These are phyloP conservation scores for Linaria vulgaris DNA, from an alignment of 257 asterid genomes.

Conservation along the genomic window DNA sequence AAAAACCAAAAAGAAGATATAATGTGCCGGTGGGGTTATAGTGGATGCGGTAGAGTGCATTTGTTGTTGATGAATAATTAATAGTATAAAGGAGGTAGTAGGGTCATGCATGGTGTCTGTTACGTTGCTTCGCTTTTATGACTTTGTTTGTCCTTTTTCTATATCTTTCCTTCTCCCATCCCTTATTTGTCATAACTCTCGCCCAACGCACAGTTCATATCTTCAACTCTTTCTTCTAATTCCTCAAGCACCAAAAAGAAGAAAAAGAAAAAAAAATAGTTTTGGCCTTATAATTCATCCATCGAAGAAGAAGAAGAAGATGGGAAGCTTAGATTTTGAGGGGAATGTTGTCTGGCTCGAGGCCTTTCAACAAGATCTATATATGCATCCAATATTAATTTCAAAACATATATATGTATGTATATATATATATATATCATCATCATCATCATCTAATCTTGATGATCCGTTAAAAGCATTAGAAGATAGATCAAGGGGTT, in stretches of 20 bases:
- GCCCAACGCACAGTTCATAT: not conserved
- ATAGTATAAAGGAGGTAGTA: constrained; percentile 18
- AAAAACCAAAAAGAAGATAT: too few relatives aligned
- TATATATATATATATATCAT: not conserved
- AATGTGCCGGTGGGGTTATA: too few relatives aligned
- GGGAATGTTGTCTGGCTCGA: constrained; percentile 99
- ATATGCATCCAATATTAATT: not conserved
- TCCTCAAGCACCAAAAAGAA: not conserved
- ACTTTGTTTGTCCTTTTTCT: constrained; percentile 53
- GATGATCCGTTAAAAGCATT: too few relatives aligned
- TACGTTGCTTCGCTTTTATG: constrained; percentile 59
- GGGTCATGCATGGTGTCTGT: constrained; percentile 41
- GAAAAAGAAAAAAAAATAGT: too few relatives aligned
- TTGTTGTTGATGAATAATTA: too few relatives aligned
- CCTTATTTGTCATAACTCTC: constrained; percentile 14
- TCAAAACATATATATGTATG: not conserved
- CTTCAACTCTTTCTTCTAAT: constrained; percentile 9
- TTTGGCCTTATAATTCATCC: too few relatives aligned
- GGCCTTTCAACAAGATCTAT: constrained; percentile 60
- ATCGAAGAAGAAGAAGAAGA: not conserved
- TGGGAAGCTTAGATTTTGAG: constrained; percentile 61
- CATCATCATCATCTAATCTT: too few relatives aligned
- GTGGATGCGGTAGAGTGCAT: too few relatives aligned
- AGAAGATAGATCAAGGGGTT: too few relatives aligned
- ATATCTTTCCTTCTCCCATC: constrained; percentile 36